Evolutionary conservation across 2,329 filamentous ascomycete genomes (phyloP).

Genomic region (Ustulina deusta): DNA sequence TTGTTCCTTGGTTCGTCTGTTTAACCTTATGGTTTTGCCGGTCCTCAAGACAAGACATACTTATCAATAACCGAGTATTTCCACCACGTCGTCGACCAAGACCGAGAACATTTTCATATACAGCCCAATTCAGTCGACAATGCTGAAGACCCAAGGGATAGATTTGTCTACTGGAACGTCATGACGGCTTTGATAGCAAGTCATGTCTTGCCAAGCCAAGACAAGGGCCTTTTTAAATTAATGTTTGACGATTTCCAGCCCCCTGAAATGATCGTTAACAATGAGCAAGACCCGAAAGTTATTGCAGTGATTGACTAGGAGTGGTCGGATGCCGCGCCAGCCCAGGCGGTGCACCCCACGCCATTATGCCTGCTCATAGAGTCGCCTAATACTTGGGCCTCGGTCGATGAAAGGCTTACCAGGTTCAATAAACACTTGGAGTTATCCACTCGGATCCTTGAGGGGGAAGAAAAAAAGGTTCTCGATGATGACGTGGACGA

Average conservation of each 20-base stretch:
- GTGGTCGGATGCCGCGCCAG: constrained; percentile 28
- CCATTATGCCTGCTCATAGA: constrained; percentile 26
- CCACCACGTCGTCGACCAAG: constrained; percentile 24
- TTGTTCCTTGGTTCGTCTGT: not conserved
- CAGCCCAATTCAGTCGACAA: constrained; percentile 29
- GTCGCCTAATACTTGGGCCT: constrained; percentile 18
- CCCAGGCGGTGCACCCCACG: constrained; percentile 21
- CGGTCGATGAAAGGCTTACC: constrained; percentile 22
- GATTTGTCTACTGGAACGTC: constrained; percentile 27
- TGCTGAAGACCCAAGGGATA: constrained; percentile 30
- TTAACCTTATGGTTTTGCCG: constrained; percentile 3
- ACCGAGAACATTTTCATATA: constrained; percentile 15
- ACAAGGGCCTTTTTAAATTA: constrained; percentile 25
- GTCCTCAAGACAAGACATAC: constrained; percentile 21
- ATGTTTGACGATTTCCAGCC: constrained; percentile 30
- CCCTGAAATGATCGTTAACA: constrained; percentile 29
- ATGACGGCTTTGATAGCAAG: constrained; percentile 28
- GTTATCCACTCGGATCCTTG: constrained; percentile 17
- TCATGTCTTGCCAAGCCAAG: constrained; percentile 20
- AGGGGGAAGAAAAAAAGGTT: constrained; percentile 23
- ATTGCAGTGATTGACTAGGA: constrained; percentile 29
- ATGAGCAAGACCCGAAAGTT: constrained; percentile 21
- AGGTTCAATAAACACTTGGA: constrained; percentile 25
- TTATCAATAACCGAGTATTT: constrained; percentile 30
- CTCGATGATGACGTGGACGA: constrained; percentile 5